Evolutionary conservation across 306 rosid species (phyloP), one percentile per base, ranked within the genome.

Genomic region (Corylus americana): DNA sequence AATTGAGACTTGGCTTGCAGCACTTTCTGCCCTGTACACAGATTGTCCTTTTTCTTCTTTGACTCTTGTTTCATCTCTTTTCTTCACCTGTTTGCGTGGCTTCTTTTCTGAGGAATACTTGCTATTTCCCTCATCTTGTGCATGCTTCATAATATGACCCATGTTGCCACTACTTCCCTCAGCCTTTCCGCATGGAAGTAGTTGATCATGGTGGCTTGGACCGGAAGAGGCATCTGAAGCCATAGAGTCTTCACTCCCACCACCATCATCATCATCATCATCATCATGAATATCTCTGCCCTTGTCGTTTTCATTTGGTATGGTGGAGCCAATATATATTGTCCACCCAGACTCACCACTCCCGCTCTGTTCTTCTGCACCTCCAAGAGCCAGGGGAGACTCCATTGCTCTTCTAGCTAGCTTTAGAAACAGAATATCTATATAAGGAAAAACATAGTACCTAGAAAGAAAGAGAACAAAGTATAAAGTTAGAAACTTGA

Each of bases 291-390:
- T 73, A 53, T 73, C 48, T 9, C 75, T 83, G 55, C 44, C 11
- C 12, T 48, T 71, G 70, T n/a, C 76, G 29, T 27, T 35, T 71
- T 79, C 79, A 49, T 48, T 75, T 53, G 42, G 64, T 20, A 73
- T 50, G 45, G 50, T 84, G 82, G 94, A 88, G 74, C 88, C 89
- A 76, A 92, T 84, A 66, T 92, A 92, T 63, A 78, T 80, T 59
- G 97, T 92, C 97, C 97, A 92, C 31, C 97, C 97, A 77, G 94
- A 92, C 71, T 90, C 97, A 72, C 79, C 97, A 72, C 79, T 72
- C 42, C 71, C 81, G 68, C 78, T 78, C 61, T 78, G 76, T 84
- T 87, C 83, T 57, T 62, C 86, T 58, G 75, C 77, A 63, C 74
- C 77, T 80, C 75, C 86, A 70, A 55, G 59, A 83, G 71, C 83